Evolutionary conservation across 768 basidiomycete genomes (phyloP), one percentile per base, ranked within the genome.

Genomic region (Sarcodon aspratus): DNA sequence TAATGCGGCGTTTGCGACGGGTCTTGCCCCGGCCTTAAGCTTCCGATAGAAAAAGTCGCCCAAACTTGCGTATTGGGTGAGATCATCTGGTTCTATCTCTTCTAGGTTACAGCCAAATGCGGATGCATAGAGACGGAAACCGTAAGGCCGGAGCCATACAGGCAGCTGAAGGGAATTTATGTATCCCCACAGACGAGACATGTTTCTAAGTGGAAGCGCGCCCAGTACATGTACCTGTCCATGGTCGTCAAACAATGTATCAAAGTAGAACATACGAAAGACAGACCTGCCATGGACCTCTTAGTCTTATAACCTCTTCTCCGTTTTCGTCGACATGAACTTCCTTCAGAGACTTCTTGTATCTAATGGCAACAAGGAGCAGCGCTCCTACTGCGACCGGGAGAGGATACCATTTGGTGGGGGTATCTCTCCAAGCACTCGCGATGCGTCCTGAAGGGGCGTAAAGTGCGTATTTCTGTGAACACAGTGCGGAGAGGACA

Each of bases 101-200:
- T 89, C 80, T 51, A 99, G 73, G 70, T 97, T 85, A 70, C 93
- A 96, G 21, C 90, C 91, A 58, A 99, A 99, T n/a, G 80, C 72
- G 57, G 69, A 78, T 13, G 91, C 78, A 61, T 97, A 99, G 44
- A 94, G 58, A 50, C 79, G 78, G 69, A 93, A 80, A 35, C 94
- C 89, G 60, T 80, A 79, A 3, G 93, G 93, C n/a, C 96, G 76
- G 66, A 92, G 76, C 94, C 93, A 99, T 52, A 94, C 73, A 32
- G 96, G 96, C 6, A 99, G 78, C 57, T 92, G 85, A 53, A 94
- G 74, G 1, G 86, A 87, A 69, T 97, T 99, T 52, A 98, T 59
- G 64, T 93, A 94, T 6, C 96, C 96, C 93, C 95, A 98, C 6
- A 98, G 66, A 1, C 94, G 84, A n/a, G 95, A 98, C 61, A 97